Conservation (phyloP, 768 basidiomycete species). For the Pleurotus tuoliensis region DNA sequence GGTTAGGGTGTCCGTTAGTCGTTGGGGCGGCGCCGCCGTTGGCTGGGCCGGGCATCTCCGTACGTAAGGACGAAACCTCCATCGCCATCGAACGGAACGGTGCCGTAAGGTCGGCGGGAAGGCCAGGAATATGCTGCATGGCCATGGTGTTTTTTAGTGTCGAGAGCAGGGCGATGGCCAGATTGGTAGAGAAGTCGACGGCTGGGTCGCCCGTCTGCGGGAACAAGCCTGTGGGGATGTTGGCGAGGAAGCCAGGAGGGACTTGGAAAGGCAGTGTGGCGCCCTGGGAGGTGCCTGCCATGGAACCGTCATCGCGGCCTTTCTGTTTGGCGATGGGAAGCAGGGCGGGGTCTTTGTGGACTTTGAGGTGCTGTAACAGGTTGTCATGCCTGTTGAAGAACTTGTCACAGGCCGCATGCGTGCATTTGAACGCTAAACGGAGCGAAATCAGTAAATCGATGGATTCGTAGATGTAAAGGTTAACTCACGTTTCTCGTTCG, state of each 20-base stretch:
- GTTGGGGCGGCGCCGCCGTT: neutral
- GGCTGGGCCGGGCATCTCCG: conserved; percentile 10
- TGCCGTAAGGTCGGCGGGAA: neutral
- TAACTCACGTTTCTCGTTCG: conserved; percentile 71
- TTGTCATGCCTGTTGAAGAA: conserved; percentile 79
- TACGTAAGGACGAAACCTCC: conserved; percentile 14
- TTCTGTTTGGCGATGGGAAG: conserved; percentile 5
- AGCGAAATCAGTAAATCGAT: conserved; percentile 15
- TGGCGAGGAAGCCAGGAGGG: neutral
- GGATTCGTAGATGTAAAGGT: conserved; percentile 11
- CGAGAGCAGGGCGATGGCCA: conserved; percentile 1
- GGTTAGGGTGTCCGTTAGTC: neutral
- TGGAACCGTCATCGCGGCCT: neutral
- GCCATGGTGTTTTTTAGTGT: conserved; percentile 7
- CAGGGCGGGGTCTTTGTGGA: conserved; percentile 44
- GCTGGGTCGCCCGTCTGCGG: conserved; percentile 7
- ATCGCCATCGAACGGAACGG: conserved; percentile 2
- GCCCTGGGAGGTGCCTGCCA: neutral
- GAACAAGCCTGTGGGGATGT: neutral
- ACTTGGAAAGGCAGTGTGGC: neutral
- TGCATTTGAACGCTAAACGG: conserved; percentile 64
- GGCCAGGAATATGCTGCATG: conserved; percentile 3
- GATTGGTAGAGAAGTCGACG: conserved; percentile 9
- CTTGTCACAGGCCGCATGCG: conserved; percentile 63
- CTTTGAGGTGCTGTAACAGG: conserved; percentile 72